Percentiles rank a stretch among this genome's conserved stretches.
Conservation (phyloP, 345 rosid species). For the Erucastrum elatum region DNA sequence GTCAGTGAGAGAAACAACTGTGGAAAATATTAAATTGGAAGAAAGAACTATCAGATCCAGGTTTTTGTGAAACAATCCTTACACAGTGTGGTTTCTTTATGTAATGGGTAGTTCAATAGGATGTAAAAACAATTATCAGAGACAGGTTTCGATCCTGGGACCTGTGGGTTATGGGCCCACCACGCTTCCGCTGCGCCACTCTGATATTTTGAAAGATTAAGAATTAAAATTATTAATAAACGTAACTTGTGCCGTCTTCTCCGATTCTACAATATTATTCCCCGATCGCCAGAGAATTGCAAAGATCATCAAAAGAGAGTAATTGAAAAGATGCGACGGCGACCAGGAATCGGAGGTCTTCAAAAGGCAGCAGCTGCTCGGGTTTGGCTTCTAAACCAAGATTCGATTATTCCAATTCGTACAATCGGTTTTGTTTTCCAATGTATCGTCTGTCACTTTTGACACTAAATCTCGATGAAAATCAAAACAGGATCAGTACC, state of each 20-base stretch:
- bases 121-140: constrained; percentile 27
- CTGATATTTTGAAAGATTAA: constrained; percentile 24
- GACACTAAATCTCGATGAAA: neutral
- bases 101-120: neutral
- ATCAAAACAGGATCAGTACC: constrained; percentile 67
- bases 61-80: no score
- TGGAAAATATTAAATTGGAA: neutral
- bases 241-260: neutral
- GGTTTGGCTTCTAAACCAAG: constrained; percentile 44
- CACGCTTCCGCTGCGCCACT: constrained; percentile 92
- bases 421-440: neutral
- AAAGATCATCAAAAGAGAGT: constrained; percentile 7
- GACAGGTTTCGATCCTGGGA: constrained; percentile 85
- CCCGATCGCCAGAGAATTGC: neutral
- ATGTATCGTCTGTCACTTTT: neutral
- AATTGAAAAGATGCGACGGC: constrained; percentile 55
- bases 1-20: no score
- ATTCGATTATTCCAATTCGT: neutral
- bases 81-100: neutral
- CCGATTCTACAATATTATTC: neutral
- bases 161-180: constrained; percentile 89
- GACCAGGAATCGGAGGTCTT: constrained; percentile 90
- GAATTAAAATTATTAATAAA: neutral
- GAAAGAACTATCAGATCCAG: neutral
- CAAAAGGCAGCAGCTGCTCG: constrained; percentile 84